Conservation (phyloP, 176 grass and related monocot genomes). For the Tuctoria greenei region DNA sequence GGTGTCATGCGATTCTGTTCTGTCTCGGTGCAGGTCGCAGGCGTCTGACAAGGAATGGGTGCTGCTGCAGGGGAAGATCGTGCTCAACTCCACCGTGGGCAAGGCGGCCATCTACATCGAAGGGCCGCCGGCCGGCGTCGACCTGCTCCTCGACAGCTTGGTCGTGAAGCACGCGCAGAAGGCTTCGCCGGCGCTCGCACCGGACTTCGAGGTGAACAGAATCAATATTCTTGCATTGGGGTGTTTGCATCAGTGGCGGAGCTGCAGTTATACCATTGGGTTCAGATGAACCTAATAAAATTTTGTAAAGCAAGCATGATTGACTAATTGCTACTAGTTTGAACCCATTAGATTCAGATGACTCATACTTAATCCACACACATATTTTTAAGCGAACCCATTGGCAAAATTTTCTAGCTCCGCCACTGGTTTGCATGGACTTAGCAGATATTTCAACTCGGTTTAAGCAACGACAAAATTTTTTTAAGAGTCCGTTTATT, state of each 20-base stretch:
- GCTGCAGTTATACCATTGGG: too few species aligned
- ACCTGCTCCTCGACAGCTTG: constrained; percentile 73
- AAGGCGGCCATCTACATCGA: constrained; percentile 79
- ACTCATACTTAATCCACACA: too few species aligned
- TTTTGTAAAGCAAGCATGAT: too few species aligned
- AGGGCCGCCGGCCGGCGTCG: constrained; percentile 59
- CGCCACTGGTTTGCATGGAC: too few species aligned
- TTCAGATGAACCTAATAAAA: too few species aligned
- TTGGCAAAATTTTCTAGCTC: too few species aligned
- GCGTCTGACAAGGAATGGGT: constrained; percentile 78
- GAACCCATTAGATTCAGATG: too few species aligned
- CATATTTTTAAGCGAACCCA: too few species aligned
- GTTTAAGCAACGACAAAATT: background rate
- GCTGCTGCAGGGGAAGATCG: constrained; percentile 77
- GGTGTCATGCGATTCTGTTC: background rate
- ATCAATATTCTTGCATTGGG: background rate
- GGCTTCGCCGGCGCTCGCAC: constrained; percentile 46
- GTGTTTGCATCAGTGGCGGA: background rate
- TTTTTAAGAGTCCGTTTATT: too few species aligned
- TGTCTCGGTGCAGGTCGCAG: constrained; percentile 37
- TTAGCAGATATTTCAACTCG: background rate
- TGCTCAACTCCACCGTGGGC: constrained; percentile 58
- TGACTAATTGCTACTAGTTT: too few species aligned
- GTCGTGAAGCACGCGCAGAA: constrained; percentile 79
- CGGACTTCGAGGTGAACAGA: constrained; percentile 59